Base-by-base conservation (phyloP, 176 grass and related monocot genomes). In the Cenchrus americanus region DNA sequence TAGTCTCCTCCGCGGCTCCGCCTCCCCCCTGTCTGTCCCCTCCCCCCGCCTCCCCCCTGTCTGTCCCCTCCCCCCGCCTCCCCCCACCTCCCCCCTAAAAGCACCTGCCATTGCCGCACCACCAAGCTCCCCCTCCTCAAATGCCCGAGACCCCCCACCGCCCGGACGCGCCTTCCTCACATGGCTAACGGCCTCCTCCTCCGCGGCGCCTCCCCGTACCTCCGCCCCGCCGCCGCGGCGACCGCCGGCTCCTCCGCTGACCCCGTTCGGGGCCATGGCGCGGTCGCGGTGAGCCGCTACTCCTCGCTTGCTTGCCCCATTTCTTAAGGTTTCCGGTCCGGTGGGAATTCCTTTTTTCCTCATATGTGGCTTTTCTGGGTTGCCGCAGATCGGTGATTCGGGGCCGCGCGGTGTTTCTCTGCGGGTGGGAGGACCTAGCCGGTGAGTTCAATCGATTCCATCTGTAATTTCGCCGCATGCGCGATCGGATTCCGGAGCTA, bases 151-250 rank as follows among this genome's bases (percentile, higher is more conserved):
- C 19, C 90, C 61, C 78, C 61, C 78, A n/a, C 19, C 23, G 14
- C 52, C 27, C 17, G 65, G 57, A 82, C 64, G 12, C 50, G 51
- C 61, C 52, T 66, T 41, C 42, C 53, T 9, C 77, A 22, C 68
- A 67, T 90, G 81, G 81, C 89, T 83, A 80, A 89, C 77, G 72
- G 69, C 40, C 67, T 88, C 54, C 85, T 92, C 69, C 77, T 92
- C 69, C 82, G 91, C 48, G 40, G 77, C 81, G 85, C 87, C 7
- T 85, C 89, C 34, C 63, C 66, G n/a, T 53, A 53, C 62, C 82
- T 68, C 66, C 68, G 43, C 65, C 76, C 77, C 43, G 69, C 75
- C 62, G 6, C 10, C 70, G 48, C 61, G 79, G 63, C 57, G 54
- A 12, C 5, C 3, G 61, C 5, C 26, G 61, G 26, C 61, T 26